Conservation (phyloP, 805 yeast genomes). For the Kodamaea sagamina region DNA sequence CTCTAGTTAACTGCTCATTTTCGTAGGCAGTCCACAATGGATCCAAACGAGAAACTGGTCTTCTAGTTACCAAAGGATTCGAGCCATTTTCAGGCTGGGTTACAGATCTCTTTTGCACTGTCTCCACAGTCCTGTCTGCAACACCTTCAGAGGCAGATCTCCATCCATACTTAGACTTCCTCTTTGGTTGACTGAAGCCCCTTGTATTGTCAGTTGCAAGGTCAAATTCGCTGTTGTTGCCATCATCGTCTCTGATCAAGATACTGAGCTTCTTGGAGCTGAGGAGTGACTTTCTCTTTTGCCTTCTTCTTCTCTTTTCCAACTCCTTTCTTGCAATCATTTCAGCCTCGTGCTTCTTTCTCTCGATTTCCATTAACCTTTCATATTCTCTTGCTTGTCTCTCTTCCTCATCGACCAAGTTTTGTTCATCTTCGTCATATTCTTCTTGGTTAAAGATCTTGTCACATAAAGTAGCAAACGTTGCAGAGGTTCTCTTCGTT, state of each 20-base stretch:
- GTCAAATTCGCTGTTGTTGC: conserved; percentile 22
- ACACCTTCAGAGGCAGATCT: conserved; percentile 41
- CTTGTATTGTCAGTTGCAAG: conserved; percentile 30
- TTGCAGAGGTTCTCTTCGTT: conserved; percentile 74
- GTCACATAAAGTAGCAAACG: conserved; percentile 77
- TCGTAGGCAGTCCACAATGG: conserved; percentile 57
- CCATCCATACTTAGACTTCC: conserved; percentile 33
- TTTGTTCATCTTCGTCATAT: conserved; percentile 51
- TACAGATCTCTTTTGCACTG: conserved; percentile 47
- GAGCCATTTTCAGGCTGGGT: conserved; percentile 43
- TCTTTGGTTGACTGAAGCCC: conserved; percentile 37
- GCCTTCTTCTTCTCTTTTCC: conserved; percentile 47
- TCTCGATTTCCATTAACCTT: conserved; percentile 46
- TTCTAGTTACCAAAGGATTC: conserved; percentile 47
- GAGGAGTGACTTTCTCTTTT: conserved; percentile 42
- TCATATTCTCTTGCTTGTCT: conserved; percentile 47
- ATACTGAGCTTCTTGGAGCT: conserved; percentile 40
- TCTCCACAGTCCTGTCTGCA: conserved; percentile 43
- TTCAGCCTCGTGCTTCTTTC: conserved; percentile 55
- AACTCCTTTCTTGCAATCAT: conserved; percentile 47
- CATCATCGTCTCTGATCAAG: conserved; percentile 35
- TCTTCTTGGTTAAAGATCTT: conserved; percentile 71
- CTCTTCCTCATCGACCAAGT: conserved; percentile 44
- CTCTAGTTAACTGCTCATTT: conserved; percentile 46
- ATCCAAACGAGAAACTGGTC: conserved; percentile 58